Evolutionary conservation across 73 alveolate genomes (phyloP).

Genomic region (Symbiodinium natans): DNA sequence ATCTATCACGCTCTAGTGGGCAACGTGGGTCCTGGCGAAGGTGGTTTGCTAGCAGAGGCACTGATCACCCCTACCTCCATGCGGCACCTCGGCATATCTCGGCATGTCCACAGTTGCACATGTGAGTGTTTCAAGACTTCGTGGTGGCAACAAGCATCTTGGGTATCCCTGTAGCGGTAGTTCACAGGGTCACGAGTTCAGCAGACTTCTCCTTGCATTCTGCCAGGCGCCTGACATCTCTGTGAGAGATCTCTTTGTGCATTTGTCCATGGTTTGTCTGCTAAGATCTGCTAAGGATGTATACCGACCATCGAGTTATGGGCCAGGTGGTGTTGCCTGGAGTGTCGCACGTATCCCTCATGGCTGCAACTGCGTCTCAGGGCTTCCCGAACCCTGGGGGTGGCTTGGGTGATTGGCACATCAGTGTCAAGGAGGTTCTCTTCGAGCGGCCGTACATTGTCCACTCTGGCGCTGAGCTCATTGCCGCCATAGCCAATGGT

Average conservation of each 20-base stretch:
- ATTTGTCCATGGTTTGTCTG: too few relatives aligned
- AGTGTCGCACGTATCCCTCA: constrained; percentile 87
- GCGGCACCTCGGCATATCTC: constrained; percentile 22
- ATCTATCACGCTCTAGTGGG: constrained; percentile 90
- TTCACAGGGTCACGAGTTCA: too few relatives aligned
- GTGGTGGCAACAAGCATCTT: too few relatives aligned
- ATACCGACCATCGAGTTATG: constrained; percentile 91
- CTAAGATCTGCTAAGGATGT: constrained; percentile 30
- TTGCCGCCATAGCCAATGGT: constrained; percentile 72
- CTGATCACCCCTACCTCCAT: constrained; percentile 86
- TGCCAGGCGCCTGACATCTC: too few relatives aligned
- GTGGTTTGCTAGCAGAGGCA: constrained; percentile 84
- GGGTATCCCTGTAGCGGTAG: too few relatives aligned
- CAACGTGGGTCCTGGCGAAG: constrained; percentile 82
- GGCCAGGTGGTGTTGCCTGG: constrained; percentile 91
- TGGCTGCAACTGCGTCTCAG: constrained; percentile 91
- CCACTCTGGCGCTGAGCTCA: constrained; percentile 89
- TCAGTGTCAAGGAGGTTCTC: constrained; percentile 86
- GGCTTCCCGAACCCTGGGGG: constrained; percentile 90
- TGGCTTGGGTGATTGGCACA: constrained; percentile 85
- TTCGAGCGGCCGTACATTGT: constrained; percentile 91
- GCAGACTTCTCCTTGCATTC: too few relatives aligned
- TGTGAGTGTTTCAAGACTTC: too few relatives aligned
- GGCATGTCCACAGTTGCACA: too few relatives aligned
- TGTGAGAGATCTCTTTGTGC: too few relatives aligned